Evolutionary conservation across 169 alveolate species (phyloP).

Genomic region (Plasmodium coatneyi): DNA sequence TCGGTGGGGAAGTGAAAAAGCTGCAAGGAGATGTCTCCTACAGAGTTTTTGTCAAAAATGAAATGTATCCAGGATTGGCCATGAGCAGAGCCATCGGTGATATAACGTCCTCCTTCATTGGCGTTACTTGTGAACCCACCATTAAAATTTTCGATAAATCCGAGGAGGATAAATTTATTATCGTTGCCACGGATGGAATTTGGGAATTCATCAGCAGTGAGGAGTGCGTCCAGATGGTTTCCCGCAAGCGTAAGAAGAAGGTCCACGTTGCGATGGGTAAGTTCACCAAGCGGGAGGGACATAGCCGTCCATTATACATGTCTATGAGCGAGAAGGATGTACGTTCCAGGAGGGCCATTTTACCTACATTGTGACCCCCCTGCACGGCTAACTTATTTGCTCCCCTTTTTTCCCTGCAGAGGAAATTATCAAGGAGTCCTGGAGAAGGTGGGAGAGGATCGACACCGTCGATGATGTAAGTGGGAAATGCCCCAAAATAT

Average conservation of each 20-base stretch:
- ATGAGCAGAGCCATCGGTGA: conserved; percentile 94
- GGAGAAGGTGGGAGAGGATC: conserved; percentile 76
- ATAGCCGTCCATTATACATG: neutral
- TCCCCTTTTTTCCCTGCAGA: conserved; percentile 29
- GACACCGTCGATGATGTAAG: conserved; percentile 77
- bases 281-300: neutral
- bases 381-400: neutral
- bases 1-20: conserved; percentile 90
- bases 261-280: conserved; percentile 72
- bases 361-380: neutral
- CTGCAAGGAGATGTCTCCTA: conserved; percentile 88
- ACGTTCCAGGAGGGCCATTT: neutral
- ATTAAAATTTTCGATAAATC: conserved; percentile 75
- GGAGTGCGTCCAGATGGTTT: conserved; percentile 77
- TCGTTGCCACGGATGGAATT: conserved; percentile 84
- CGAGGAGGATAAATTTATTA: conserved; percentile 75
- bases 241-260: conserved; percentile 56
- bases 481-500: neutral
- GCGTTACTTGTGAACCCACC: conserved; percentile 92
- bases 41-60: conserved; percentile 87
- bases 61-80: conserved; percentile 91
- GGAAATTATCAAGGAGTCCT: conserved; percentile 70
- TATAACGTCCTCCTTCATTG: conserved; percentile 88
- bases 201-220: conserved; percentile 83
- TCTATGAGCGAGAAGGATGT: neutral